Percentiles rank a stretch among this genome's conserved stretches.
Evolutionary conservation across 345 rosid genomes (phyloP).

Genomic region (Rubroshorea leprosula): DNA sequence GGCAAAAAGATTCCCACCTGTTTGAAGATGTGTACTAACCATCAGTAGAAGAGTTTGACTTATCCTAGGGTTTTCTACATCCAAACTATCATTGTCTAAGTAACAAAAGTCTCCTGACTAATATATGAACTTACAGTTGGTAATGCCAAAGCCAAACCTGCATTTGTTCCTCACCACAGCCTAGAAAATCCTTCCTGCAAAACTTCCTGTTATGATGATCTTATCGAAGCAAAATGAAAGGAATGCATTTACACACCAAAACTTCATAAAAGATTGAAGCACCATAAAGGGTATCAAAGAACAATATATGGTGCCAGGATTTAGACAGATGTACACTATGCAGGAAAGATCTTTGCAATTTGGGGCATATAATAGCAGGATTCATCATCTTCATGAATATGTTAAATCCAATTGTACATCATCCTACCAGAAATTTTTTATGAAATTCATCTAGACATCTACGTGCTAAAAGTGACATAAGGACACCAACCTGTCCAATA

Average conservation of each 20-base stretch:
- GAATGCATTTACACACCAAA: neutral
- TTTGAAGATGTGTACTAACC: constrained; percentile 4
- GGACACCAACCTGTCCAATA: constrained; percentile 68
- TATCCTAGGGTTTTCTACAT: neutral
- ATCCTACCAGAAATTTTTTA: neutral
- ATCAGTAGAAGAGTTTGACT: neutral
- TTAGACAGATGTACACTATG: neutral
- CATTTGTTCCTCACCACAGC: constrained; percentile 98
- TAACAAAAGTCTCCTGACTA: constrained; percentile 1
- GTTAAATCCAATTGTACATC: neutral
- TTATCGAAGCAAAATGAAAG: constrained; percentile 10
- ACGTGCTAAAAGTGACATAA: neutral
- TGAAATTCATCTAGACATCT: neutral
- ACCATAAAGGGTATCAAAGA: neutral
- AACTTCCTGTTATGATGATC: constrained; percentile 17
- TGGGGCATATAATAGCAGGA: neutral
- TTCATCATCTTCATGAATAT: neutral
- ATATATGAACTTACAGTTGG: constrained; percentile 56
- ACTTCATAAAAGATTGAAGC: neutral
- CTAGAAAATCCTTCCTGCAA: constrained; percentile 82
- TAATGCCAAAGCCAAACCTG: constrained; percentile 86
- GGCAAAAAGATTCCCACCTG: constrained; percentile 98
- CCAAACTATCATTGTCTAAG: neutral
- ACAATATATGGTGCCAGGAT: neutral
- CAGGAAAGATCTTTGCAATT: neutral